phyloP scores from a whole-genome alignment of 352 stramenopile species.

The Phytophthora ohioensis region DNA sequence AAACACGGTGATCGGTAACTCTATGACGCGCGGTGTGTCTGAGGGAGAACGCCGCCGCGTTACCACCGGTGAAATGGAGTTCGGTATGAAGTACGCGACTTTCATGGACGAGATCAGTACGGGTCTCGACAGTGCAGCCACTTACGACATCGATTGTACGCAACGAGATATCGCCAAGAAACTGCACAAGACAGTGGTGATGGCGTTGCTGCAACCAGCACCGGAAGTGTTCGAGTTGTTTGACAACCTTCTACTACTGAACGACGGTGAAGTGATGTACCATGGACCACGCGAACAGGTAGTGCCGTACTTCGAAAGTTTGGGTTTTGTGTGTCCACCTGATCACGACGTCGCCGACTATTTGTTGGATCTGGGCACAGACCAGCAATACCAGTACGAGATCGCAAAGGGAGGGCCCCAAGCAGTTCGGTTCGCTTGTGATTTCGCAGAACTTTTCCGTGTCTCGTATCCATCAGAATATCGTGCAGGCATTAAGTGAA shows the following conservation, averaged over 20 bases:
- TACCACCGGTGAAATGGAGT: slow-evolving; percentile 39
- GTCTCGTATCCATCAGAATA: slow-evolving; percentile 38
- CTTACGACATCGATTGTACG: slow-evolving; percentile 84
- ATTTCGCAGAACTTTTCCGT: slow-evolving; percentile 18
- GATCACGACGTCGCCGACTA: slow-evolving; percentile 24
- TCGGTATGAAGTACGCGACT: slow-evolving; percentile 62
- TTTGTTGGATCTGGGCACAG: slow-evolving; percentile 43
- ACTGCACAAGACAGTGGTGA: slow-evolving; percentile 54
- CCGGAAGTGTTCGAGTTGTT: slow-evolving; percentile 93
- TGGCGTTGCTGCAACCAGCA: slow-evolving; percentile 87
- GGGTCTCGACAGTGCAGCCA: slow-evolving; percentile 88
- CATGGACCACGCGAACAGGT: slow-evolving; percentile 44
- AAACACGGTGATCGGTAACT: slow-evolving; percentile 45
- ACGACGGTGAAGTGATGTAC: slow-evolving; percentile 61
- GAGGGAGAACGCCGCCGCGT: slow-evolving; percentile 76
- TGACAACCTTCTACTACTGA: slow-evolving; percentile 78
- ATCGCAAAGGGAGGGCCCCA: slow-evolving; percentile 13
- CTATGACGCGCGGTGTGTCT: slow-evolving; percentile 49
- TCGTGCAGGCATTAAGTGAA: slow-evolving; percentile 70
- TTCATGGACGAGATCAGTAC: slow-evolving; percentile 92
- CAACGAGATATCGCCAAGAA: slow-evolving; percentile 48
- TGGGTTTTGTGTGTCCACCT: slow-evolving; percentile 55
- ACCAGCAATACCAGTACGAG: slow-evolving; percentile 38
- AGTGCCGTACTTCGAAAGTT: slow-evolving; percentile 47
- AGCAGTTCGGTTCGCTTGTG: slow-evolving; percentile 16